These are phyloP conservation scores for Saposhnikovia divaricata DNA, from an alignment of 129 eudicot genomes.

Conservation along the genomic window DNA sequence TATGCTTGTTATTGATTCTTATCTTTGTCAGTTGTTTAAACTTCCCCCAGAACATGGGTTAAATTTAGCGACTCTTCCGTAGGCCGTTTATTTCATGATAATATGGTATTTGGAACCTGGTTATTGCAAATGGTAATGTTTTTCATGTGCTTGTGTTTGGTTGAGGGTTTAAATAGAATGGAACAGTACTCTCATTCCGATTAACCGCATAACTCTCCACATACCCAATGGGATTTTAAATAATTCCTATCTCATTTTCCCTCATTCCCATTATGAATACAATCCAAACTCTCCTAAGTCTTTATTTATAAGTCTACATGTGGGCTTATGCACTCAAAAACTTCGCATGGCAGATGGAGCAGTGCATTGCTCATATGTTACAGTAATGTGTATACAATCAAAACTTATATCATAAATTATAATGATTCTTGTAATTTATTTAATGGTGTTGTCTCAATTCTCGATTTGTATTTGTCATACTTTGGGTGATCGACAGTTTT, in stretches of 20 bases:
- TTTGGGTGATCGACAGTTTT: too few relatives aligned
- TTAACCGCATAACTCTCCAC: background rate
- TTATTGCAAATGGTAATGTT: background rate
- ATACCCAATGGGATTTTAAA: background rate
- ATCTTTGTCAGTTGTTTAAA: background rate
- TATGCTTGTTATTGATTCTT: background rate
- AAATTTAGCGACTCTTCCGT: background rate
- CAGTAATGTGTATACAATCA: too few relatives aligned
- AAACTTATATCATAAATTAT: background rate
- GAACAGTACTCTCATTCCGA: background rate
- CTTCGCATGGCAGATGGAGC: background rate
- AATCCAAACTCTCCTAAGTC: background rate
- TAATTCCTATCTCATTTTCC: background rate
- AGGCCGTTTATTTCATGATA: background rate
- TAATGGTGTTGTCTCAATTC: too few relatives aligned
- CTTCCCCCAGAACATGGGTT: background rate
- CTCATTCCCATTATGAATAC: background rate
- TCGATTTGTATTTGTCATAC: too few relatives aligned
- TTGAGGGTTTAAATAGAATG: background rate
- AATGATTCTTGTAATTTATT: too few relatives aligned
- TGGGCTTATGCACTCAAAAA: background rate
- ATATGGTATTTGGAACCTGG: background rate
- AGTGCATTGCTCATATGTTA: too few relatives aligned
- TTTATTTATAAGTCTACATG: background rate
- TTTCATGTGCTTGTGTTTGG: background rate